phyloP scores from a whole-genome alignment of 2,329 filamentous ascomycete species.

The Cadophora luteo-olivacea region DNA sequence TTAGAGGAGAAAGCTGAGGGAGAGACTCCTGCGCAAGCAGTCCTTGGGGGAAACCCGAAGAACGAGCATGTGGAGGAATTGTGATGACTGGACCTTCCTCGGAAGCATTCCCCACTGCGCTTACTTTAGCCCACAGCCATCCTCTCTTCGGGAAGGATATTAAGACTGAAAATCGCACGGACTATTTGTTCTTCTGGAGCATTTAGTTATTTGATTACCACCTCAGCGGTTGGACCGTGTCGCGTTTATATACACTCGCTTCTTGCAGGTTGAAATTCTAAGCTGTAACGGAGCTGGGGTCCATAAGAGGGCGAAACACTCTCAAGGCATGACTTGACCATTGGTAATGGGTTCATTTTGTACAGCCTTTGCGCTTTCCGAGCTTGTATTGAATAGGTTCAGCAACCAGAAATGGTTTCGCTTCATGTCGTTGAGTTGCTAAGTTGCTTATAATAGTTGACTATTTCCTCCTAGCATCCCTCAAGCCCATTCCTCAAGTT shows the following conservation, averaged over 20 bases:
- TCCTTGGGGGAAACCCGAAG: conserved; percentile 12
- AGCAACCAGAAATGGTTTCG: too few species aligned
- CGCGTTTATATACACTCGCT: neutral
- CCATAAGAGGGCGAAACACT: too few species aligned
- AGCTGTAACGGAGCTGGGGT: too few species aligned
- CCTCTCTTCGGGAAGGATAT: neutral
- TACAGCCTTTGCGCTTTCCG: too few species aligned
- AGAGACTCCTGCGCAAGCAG: conserved; percentile 5
- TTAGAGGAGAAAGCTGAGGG: conserved; percentile 14
- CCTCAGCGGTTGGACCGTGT: neutral
- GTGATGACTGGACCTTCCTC: neutral
- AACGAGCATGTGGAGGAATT: conserved; percentile 20
- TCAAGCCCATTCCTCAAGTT: conserved; percentile 68
- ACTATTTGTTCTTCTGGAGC: neutral
- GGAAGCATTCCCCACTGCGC: neutral
- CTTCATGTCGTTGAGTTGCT: too few species aligned
- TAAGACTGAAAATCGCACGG: neutral
- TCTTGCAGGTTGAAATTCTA: neutral
- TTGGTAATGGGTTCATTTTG: too few species aligned
- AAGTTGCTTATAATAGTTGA: neutral
- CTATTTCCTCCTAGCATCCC: conserved; percentile 11
- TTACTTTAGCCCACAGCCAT: neutral
- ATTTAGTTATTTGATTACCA: neutral
- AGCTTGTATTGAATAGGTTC: too few species aligned
- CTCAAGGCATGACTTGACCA: too few species aligned